A percentile compares a stretch with the other conserved stretches of the same genome.
Conservation (phyloP, 2,329 filamentous ascomycete genomes). For the Aspergillus texensis region DNA sequence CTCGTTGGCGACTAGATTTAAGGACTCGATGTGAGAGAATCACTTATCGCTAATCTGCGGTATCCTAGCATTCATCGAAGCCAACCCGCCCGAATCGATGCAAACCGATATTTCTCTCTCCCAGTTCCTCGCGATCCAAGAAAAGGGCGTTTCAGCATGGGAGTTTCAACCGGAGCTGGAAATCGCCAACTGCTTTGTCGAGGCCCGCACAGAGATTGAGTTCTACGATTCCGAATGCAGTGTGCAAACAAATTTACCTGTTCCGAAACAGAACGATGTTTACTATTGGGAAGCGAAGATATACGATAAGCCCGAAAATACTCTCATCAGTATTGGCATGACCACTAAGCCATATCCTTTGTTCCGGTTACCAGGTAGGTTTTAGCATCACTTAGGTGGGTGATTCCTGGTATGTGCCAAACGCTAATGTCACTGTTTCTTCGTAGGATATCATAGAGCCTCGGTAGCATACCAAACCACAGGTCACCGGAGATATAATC, state of each 20-base stretch:
- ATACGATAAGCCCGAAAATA: constrained; percentile 92
- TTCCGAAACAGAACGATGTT: constrained; percentile 98
- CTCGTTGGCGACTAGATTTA: background rate
- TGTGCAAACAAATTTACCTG: constrained; percentile 92
- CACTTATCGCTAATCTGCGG: background rate
- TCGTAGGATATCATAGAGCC: constrained; percentile 81
- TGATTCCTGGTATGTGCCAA: background rate
- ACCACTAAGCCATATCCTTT: constrained; percentile 96
- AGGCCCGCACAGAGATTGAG: constrained; percentile 93
- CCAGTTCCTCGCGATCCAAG: constrained; percentile 96
- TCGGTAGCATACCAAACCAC: constrained; percentile 90
- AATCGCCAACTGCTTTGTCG: constrained; percentile 98
- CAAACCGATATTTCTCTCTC: constrained; percentile 97
- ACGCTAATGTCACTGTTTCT: constrained; percentile 17
- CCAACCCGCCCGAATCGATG: constrained; percentile 90
- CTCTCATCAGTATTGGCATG: constrained; percentile 86
- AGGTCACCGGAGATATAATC: constrained; percentile 85
- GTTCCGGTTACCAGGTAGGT: constrained; percentile 86
- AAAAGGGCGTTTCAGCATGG: constrained; percentile 99
- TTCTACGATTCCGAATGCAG: constrained; percentile 99
- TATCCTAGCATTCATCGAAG: constrained; percentile 79
- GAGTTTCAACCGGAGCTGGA: constrained; percentile 99
- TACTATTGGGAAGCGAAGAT: constrained; percentile 99
- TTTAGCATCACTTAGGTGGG: constrained; percentile 14
- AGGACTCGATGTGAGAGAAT: background rate